Base-by-base conservation (phyloP, 129 eudicot species). In the Ambrosia trifida region DNA sequence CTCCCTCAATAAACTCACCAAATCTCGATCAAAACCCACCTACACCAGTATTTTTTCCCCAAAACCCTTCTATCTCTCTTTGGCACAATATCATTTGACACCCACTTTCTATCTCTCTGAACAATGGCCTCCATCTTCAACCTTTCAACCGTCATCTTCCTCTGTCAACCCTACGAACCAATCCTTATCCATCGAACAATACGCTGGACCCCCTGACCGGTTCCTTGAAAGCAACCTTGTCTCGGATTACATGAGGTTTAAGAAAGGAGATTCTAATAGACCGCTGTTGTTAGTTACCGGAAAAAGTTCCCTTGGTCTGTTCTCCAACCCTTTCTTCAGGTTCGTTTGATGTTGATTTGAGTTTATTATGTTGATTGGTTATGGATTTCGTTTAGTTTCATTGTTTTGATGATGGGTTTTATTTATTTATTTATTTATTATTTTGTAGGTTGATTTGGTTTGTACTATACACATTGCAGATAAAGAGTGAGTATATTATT, bases 401-500 rank as follows among this genome's bases (percentile, higher is more conserved):
- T n/a, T n/a, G n/a, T n/a, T n/a, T n/a, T n/a, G n/a, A n/a, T 76
- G 44, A 7, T 52, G 56, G 32, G 5, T 72, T 69, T 67, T n/a
- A 49, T 45, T 54, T 31, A 18, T 4, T n/a, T n/a, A n/a, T n/a
- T n/a, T 54, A 19, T 30, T 4, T 17, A n/a, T n/a, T n/a, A n/a
- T 50, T 70, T 62, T 84, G 79, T 78, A 95, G 97, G 96, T 95
- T 78, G 99, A 95, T 84, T 90, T 95, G 85, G 99, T 95, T 53
- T 90, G 97, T 2, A 90, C 97, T 3, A 90, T 95, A 52, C 99
- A 94, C 86, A 94, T 94, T 88, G 99, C 94, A 7, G 99, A 94
- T 49, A 82, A 87, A 68, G 94, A 90, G 99, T 94, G 77, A 79
- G 63, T 56, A 16, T 18, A 1, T n/a, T 8, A 1, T 7, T 38